phyloP scores from a whole-genome alignment of 768 basidiomycete species.

The Pleurotus sapidus region DNA sequence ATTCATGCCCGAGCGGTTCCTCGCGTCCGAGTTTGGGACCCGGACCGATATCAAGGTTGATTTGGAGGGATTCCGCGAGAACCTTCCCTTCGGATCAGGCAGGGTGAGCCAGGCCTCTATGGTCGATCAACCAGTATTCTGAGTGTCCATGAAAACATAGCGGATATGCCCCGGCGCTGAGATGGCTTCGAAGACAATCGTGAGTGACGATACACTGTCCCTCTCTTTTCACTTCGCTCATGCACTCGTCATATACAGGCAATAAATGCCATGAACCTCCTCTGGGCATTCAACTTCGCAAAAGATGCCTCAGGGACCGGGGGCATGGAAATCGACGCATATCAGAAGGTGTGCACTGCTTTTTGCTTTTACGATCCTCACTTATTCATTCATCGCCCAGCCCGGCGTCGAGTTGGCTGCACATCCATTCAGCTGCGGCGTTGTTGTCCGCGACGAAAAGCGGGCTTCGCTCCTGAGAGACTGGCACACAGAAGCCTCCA shows the following conservation, averaged over 20 bases:
- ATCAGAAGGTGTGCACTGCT: background rate
- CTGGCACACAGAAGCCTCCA: background rate
- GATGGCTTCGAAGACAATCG: slow-evolving; percentile 15
- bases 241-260: slow-evolving; percentile 10
- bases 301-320: background rate
- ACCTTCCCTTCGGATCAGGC: slow-evolving; percentile 14
- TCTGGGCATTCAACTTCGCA: slow-evolving; percentile 28
- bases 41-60: slow-evolving; percentile 11
- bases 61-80: slow-evolving; percentile 10
- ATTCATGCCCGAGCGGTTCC: slow-evolving; percentile 13
- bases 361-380: background rate
- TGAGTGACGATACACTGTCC: background rate
- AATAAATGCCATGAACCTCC: slow-evolving; percentile 22
- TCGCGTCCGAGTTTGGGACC: slow-evolving; percentile 14
- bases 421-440: background rate
- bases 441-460: background rate
- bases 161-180: slow-evolving; percentile 18
- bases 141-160: background rate
- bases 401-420: background rate
- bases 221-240: background rate
- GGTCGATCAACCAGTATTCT: background rate
- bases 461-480: background rate
- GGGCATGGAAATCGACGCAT: background rate
- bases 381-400: background rate
- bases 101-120: slow-evolving; percentile 8